Evolutionary conservation across 2,329 filamentous ascomycete genomes (phyloP).

Genomic region (Colletotrichum magnum): DNA sequence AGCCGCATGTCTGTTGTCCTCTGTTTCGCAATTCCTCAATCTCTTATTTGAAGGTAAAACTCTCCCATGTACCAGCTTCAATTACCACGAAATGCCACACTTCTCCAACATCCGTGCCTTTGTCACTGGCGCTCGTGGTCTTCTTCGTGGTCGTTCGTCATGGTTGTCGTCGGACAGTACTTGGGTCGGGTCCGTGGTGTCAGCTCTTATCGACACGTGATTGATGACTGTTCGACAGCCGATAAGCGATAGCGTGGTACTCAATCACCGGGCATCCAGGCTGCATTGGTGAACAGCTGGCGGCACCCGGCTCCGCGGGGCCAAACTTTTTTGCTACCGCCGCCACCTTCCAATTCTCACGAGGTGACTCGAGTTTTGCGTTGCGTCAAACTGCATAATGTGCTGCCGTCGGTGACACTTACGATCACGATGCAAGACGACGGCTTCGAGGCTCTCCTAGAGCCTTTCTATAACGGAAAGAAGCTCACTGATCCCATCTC

Average conservation of each 20-base stretch:
- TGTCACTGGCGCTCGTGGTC: no score
- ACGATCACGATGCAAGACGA: conserved; percentile 68
- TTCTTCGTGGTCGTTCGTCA: no score
- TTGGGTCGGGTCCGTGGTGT: neutral
- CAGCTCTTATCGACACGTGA: conserved; percentile 16
- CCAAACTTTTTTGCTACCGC: conserved; percentile 42
- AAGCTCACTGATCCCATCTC: conserved; percentile 76
- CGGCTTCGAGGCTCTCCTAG: conserved; percentile 75
- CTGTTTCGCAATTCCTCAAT: no score
- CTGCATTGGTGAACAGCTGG: conserved; percentile 19
- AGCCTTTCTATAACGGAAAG: conserved; percentile 79
- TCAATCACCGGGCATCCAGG: neutral
- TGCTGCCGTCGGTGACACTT: conserved; percentile 32
- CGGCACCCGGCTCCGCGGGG: conserved; percentile 41
- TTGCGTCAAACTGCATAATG: conserved; percentile 39
- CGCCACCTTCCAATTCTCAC: conserved; percentile 34
- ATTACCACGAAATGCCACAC: no score
- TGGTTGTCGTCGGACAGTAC: neutral
- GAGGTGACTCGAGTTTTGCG: conserved; percentile 36
- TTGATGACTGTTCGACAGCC: neutral
- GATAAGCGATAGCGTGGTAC: neutral
- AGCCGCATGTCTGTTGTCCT: neutral
- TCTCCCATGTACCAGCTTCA: no score
- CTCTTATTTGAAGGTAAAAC: no score
- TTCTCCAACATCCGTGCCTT: no score